A percentile compares a stretch with the other conserved stretches of the same genome.
phyloP scores from a whole-genome alignment of 164 flowering plant species.

The Vitis vinifera region DNA sequence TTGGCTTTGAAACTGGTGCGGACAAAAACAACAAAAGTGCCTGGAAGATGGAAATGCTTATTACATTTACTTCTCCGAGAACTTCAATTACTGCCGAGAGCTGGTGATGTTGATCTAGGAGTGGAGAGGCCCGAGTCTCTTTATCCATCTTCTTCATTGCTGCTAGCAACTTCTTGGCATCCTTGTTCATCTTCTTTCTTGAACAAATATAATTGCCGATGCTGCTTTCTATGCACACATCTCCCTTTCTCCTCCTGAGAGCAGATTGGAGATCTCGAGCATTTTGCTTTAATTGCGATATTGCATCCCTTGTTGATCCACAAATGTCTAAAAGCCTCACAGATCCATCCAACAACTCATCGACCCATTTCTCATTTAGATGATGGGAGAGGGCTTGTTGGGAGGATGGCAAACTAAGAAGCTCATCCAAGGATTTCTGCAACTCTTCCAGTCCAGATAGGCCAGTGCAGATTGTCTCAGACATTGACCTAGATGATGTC shows the following conservation, averaged over 20 bases:
- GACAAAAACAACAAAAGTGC: conserved; percentile 33
- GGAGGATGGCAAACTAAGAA: conserved; percentile 27
- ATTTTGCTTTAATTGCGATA: conserved; percentile 17
- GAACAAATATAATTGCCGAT: conserved; percentile 14
- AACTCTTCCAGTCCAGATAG: conserved; percentile 30
- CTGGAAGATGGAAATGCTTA: conserved; percentile 31
- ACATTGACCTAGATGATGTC: conserved; percentile 12
- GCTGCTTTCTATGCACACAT: conserved; percentile 17
- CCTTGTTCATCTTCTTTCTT: conserved; percentile 34
- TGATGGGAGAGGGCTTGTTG: conserved; percentile 25
- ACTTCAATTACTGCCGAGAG: conserved; percentile 17
- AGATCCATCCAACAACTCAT: conserved; percentile 27
- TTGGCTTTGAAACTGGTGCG: conserved; percentile 15
- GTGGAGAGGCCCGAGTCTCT: background rate
- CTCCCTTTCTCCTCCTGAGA: conserved; percentile 30
- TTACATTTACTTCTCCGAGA: conserved; percentile 34
- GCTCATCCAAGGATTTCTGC: conserved; percentile 31
- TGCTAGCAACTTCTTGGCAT: conserved; percentile 17
- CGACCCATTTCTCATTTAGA: conserved; percentile 13
- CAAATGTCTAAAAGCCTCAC: conserved; percentile 28
- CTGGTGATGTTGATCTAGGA: background rate
- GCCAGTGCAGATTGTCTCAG: conserved; percentile 22
- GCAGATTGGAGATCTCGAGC: conserved; percentile 27
- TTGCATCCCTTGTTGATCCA: conserved; percentile 19
- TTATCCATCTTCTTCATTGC: conserved; percentile 27